phyloP scores from a whole-genome alignment of 129 eudicot species.

The Lactuca saligna region DNA sequence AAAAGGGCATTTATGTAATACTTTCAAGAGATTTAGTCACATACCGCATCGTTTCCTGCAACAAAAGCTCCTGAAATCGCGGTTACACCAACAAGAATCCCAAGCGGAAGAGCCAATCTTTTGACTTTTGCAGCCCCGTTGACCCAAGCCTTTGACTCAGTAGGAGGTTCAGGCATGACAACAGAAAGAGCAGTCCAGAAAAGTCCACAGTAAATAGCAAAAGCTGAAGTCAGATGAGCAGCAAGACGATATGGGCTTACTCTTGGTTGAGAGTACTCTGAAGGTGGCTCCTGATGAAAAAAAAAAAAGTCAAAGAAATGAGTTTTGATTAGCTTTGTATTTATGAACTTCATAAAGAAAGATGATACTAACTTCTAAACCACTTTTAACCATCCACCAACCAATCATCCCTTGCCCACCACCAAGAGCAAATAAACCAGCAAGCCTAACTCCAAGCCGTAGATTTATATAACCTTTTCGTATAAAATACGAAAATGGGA shows the following conservation, averaged over 20 bases:
- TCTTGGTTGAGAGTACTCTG: constrained; percentile 85
- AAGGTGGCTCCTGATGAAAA: constrained; percentile 64
- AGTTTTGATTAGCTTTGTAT: background rate
- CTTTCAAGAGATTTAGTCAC: constrained; percentile 13
- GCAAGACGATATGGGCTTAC: constrained; percentile 97
- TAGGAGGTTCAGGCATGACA: constrained; percentile 96
- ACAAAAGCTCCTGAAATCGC: constrained; percentile 99
- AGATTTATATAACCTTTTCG: constrained; percentile 82
- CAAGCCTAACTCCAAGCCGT: constrained; percentile 73
- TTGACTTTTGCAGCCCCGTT: constrained; percentile 84
- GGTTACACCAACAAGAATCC: constrained; percentile 81
- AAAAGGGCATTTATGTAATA: background rate
- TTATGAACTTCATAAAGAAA: background rate
- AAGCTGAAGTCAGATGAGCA: constrained; percentile 93
- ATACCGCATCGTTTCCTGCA: constrained; percentile 99
- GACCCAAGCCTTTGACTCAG: constrained; percentile 85
- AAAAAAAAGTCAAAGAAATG: background rate
- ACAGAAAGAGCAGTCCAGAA: constrained; percentile 97
- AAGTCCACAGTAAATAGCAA: constrained; percentile 82
- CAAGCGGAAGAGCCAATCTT: constrained; percentile 77
- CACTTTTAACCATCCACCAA: constrained; percentile 99
- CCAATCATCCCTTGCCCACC: constrained; percentile 96
- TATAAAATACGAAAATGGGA: constrained; percentile 87
- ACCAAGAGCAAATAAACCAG: constrained; percentile 85
- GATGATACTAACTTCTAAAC: constrained; percentile 62